A percentile compares a stretch with the other conserved stretches of the same genome.
Evolutionary conservation across 164 flowering plant species (phyloP).

Genomic region (Berberis thunbergii): DNA sequence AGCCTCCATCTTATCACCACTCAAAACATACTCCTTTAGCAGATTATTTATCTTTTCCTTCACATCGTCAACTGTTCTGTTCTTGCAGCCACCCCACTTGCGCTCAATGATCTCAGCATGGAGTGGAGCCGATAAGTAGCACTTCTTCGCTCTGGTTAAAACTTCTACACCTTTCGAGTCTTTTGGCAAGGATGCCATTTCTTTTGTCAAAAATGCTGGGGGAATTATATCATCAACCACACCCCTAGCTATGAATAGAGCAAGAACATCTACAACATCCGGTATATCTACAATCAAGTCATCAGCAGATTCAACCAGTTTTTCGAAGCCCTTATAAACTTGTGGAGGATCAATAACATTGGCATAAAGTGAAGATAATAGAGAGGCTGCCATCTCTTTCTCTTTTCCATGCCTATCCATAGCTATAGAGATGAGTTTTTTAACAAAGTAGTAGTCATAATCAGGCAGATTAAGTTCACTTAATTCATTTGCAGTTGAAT

Average conservation of each 20-base stretch:
- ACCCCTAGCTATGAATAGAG: constrained; percentile 69
- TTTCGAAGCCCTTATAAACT: constrained; percentile 54
- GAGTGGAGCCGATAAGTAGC: constrained; percentile 63
- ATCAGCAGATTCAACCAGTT: constrained; percentile 57
- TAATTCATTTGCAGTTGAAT: constrained; percentile 52
- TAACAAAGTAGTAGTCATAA: constrained; percentile 53
- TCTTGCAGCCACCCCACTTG: constrained; percentile 66
- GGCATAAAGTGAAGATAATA: constrained; percentile 63
- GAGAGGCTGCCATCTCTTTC: constrained; percentile 76
- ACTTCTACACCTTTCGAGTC: constrained; percentile 58
- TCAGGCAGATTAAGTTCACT: constrained; percentile 43
- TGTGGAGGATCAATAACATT: constrained; percentile 56
- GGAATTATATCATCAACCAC: constrained; percentile 87
- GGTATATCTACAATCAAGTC: constrained; percentile 79
- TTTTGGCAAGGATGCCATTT: constrained; percentile 23
- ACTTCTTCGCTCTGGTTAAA: constrained; percentile 53
- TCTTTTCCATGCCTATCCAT: constrained; percentile 76
- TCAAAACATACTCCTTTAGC: constrained; percentile 47
- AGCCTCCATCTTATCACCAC: constrained; percentile 75
- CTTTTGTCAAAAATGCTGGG: constrained; percentile 61
- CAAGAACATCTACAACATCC: constrained; percentile 62
- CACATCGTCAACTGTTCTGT: constrained; percentile 61
- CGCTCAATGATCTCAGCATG: constrained; percentile 71
- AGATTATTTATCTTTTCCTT: constrained; percentile 48
- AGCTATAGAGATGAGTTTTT: constrained; percentile 73